Percentiles rank a stretch among this genome's conserved stretches.
Conservation (phyloP, 176 grass and related monocot genomes). For the Puya raimondii region DNA sequence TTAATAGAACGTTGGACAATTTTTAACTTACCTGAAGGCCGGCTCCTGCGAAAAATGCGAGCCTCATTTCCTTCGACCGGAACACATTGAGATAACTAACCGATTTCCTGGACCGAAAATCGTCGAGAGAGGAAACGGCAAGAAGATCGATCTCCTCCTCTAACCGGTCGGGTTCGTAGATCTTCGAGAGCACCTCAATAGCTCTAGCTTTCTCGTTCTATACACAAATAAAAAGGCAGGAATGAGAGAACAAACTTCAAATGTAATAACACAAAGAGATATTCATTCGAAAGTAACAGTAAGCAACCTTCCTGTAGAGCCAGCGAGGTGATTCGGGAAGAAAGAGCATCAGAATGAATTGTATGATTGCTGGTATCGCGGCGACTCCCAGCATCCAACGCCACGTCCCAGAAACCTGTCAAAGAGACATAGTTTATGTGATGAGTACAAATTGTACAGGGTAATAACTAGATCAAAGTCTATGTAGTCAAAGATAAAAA, state of each 20-base stretch:
- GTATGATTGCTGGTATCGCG: slow-evolving; percentile 71
- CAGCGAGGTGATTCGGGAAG: slow-evolving; percentile 94
- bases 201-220: slow-evolving; percentile 84
- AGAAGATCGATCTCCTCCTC: slow-evolving; percentile 80
- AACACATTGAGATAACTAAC: slow-evolving; percentile 65
- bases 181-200: slow-evolving; percentile 59
- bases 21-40: slow-evolving; percentile 65
- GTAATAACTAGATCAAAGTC: background rate
- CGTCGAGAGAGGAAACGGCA: slow-evolving; percentile 57
- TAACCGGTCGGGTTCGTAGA: slow-evolving; percentile 60
- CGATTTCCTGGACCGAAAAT: slow-evolving; percentile 41
- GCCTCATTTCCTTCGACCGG: slow-evolving; percentile 70
- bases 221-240: background rate
- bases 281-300: background rate
- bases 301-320: slow-evolving; percentile 87
- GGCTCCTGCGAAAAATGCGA: slow-evolving; percentile 88
- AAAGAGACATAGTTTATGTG: background rate
- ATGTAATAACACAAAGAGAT: background rate
- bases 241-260: background rate
- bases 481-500: background rate
- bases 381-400: slow-evolving; percentile 97
- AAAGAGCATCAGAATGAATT: slow-evolving; percentile 84
- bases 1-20: too few species aligned
- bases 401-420: slow-evolving; percentile 91
- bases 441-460: background rate